A percentile compares a stretch with the other conserved stretches of the same genome.
These are phyloP conservation scores for Hymenochaete sp. DNA, from an alignment of 1,284 basidiomycete species.

Conservation along the genomic window DNA sequence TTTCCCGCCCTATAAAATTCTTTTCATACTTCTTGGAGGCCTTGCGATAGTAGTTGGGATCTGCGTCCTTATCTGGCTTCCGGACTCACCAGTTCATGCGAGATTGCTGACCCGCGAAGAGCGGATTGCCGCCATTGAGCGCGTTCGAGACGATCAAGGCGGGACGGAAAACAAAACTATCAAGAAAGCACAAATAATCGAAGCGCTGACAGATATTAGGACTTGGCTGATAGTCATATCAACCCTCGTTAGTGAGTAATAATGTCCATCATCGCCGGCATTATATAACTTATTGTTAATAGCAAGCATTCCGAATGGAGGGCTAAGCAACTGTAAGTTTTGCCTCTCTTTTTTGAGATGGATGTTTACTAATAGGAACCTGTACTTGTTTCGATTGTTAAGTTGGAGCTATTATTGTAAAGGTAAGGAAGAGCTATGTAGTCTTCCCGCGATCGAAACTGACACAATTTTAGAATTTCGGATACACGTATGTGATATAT, in stretches of 20 bases:
- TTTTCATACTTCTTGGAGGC: constrained; percentile 53
- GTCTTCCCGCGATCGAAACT: neutral
- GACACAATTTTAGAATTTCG: constrained; percentile 49
- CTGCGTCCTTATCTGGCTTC: constrained; percentile 50
- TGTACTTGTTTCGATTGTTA: constrained; percentile 1
- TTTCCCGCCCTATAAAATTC: constrained; percentile 51
- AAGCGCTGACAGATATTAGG: constrained; percentile 50
- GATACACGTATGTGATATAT: constrained; percentile 50
- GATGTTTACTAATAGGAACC: neutral
- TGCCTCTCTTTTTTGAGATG: neutral
- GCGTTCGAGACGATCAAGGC: constrained; percentile 59
- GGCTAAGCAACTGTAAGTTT: constrained; percentile 50
- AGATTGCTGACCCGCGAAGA: constrained; percentile 49
- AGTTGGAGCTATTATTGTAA: constrained; percentile 48
- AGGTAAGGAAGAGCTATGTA: constrained; percentile 8
- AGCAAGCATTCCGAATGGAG: constrained; percentile 63
- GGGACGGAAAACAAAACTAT: constrained; percentile 53
- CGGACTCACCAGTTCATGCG: constrained; percentile 59
- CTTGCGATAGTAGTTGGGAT: constrained; percentile 53
- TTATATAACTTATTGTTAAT: constrained; percentile 17
- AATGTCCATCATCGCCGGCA: neutral
- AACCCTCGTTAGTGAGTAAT: constrained; percentile 45
- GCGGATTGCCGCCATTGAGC: constrained; percentile 53
- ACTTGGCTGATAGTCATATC: constrained; percentile 57
- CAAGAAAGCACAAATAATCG: constrained; percentile 51